Percentiles rank a stretch among this genome's conserved stretches.
phyloP scores from a whole-genome alignment of 148 eudicot genomes.

The Vaccinium darrowii region DNA sequence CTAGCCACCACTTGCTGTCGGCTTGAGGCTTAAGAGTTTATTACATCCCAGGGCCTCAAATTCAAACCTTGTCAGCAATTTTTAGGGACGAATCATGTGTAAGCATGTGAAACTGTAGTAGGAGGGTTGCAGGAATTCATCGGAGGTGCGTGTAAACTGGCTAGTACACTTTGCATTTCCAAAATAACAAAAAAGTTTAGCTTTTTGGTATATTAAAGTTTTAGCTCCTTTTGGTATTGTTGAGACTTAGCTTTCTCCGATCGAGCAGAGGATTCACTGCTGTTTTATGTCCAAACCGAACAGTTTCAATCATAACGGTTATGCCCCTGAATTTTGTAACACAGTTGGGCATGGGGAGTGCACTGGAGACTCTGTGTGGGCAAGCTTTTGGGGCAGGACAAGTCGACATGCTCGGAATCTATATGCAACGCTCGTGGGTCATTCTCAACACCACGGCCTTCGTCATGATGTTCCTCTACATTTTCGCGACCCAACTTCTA shows the following conservation, averaged over 20 bases:
- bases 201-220: too few relatives aligned
- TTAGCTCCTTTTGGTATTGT: background rate
- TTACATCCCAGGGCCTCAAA: too few relatives aligned
- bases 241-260: background rate
- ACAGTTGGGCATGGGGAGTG: constrained; percentile 59
- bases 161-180: too few relatives aligned
- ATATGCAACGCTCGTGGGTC: constrained; percentile 62
- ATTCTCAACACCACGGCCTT: constrained; percentile 39
- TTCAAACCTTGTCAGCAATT: too few relatives aligned
- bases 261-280: background rate
- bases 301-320: background rate
- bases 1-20: too few relatives aligned
- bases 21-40: too few relatives aligned
- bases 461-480: constrained; percentile 20
- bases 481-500: constrained; percentile 43
- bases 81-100: too few relatives aligned
- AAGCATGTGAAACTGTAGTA: too few relatives aligned
- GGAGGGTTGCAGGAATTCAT: too few relatives aligned
- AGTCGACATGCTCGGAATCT: constrained; percentile 43
- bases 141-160: too few relatives aligned
- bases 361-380: constrained; percentile 59
- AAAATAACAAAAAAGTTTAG: too few relatives aligned
- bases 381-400: constrained; percentile 58
- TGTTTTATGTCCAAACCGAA: background rate
- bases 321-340: background rate